Base-by-base conservation (phyloP, 2,329 filamentous ascomycete species). In the Ophiocordyceps robertsii region DNA sequence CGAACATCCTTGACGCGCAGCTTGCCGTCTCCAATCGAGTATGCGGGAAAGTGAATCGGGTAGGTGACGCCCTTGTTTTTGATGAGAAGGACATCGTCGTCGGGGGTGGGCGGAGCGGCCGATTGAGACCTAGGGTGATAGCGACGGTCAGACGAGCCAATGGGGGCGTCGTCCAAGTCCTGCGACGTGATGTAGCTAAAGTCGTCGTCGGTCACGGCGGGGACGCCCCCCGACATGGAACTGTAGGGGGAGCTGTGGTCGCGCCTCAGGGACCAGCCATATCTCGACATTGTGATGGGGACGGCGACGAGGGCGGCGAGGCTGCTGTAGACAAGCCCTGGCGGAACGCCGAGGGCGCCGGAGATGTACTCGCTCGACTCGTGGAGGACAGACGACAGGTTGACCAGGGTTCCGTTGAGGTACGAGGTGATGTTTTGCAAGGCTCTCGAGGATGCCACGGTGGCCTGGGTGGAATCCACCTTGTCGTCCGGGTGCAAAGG, bases 121-220 rank as follows among this genome's bases (percentile, higher is more conserved):
- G 62, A 57, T 39, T 54, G 57, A 36, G 58, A 54, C 40, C 60
- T 59, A 27, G 65, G 60, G 44, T 68, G 64, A 47, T 71, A 68
- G n/a, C 53, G 58, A 54, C 51, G 49, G 53, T 60, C 53, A 47
- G 50, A 56, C 47, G 55, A 56, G 55, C 59, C 59, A 49, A 57
- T 51, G 46, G 56, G 60, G 24, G 60, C 59, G 31, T 66, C 61
- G 46, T 75, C 69, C 33, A 88, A 60, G 53, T 89, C 83, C 53
- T 84, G 77, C 27, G 80, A 79, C n/a, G 83, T 87, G 56, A 89
- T 88, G 66, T 90, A 89, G 57, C 77, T 82, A 60, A 80, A 90
- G 64, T 89, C 84, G 30, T 81, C 75, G 51, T 87, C 82, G 52
- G 77, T 83, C 46, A 89, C 79, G 49, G 78, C 71, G 29, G 78